These are phyloP conservation scores for Mycena olivaceomarginata DNA, from an alignment of 768 basidiomycete genomes.

Conservation along the genomic window DNA sequence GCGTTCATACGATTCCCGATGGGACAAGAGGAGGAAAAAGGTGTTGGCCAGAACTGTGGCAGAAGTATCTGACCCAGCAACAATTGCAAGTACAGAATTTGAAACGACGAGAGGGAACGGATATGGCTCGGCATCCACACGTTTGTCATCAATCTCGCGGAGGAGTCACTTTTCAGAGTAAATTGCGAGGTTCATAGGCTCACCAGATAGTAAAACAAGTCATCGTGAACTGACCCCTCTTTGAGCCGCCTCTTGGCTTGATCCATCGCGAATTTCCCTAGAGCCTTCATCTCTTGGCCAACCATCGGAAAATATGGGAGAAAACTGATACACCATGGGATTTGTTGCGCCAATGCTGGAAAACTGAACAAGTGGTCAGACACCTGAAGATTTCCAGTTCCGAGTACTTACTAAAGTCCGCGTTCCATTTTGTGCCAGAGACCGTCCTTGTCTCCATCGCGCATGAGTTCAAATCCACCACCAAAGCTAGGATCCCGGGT, in stretches of 20 bases:
- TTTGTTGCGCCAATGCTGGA: conserved; percentile 26
- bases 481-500: conserved; percentile 14
- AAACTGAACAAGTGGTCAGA: not conserved
- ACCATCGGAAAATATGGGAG: conserved; percentile 9
- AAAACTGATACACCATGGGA: conserved; percentile 24
- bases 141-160: not conserved
- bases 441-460: conserved; percentile 31
- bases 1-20: not conserved
- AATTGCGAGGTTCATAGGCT: too few species aligned
- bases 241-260: conserved; percentile 27
- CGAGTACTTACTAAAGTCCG: conserved; percentile 16
- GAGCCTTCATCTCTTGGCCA: conserved; percentile 18
- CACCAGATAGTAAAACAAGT: too few species aligned
- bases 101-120: not conserved
- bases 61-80: not conserved
- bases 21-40: not conserved
- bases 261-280: conserved; percentile 17
- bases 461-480: conserved; percentile 38
- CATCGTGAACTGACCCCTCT: conserved; percentile 19
- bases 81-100: not conserved
- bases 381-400: too few species aligned
- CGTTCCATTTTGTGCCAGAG: conserved; percentile 31
- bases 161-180: too few species aligned
- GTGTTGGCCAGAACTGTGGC: not conserved
- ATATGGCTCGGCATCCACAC: not conserved